Conservation (phyloP, 169 alveolate genomes). For the Eimeria maxima region DNA sequence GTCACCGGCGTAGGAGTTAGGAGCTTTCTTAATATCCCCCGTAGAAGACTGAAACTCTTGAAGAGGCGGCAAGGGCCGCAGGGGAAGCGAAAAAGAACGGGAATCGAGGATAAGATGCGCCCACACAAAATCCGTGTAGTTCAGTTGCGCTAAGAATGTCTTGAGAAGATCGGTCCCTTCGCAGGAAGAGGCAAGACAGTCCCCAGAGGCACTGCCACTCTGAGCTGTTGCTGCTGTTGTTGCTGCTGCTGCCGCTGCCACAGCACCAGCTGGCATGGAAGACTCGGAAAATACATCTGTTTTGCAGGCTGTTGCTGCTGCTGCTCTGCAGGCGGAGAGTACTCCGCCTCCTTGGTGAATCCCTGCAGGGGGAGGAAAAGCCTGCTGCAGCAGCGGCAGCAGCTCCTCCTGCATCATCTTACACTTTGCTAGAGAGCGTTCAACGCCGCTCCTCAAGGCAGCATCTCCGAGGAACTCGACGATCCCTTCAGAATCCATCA, state of each 20-base stretch:
- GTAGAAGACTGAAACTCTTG: not conserved
- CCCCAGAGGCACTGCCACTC: not conserved
- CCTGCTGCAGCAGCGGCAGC: constrained; percentile 62
- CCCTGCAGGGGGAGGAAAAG: constrained; percentile 63
- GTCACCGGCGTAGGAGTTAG: too few species aligned
- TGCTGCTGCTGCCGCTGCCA: constrained; percentile 62
- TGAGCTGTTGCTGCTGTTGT: not conserved
- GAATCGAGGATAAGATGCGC: constrained; percentile 46
- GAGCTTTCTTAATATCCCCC: not conserved
- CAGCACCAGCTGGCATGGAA: constrained; percentile 21
- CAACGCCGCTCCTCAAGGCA: not conserved
- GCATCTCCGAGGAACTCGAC: constrained; percentile 49
- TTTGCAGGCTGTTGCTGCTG: constrained; percentile 49
- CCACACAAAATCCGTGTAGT: constrained; percentile 30
- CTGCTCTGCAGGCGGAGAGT: constrained; percentile 72
- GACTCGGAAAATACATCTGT: too few species aligned
- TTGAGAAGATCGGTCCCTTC: not conserved
- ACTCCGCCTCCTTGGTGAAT: constrained; percentile 37
- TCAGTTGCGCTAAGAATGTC: constrained; percentile 19
- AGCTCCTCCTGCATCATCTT: constrained; percentile 60
- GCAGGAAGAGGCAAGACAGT: not conserved
- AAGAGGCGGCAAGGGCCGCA: constrained; percentile 19
- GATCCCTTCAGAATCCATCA: constrained; percentile 21
- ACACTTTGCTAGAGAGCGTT: constrained; percentile 1
- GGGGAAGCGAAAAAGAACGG: constrained; percentile 19